These are phyloP conservation scores for Dioscorea alata DNA, from an alignment of 106 monocot genomes.

Conservation along the genomic window DNA sequence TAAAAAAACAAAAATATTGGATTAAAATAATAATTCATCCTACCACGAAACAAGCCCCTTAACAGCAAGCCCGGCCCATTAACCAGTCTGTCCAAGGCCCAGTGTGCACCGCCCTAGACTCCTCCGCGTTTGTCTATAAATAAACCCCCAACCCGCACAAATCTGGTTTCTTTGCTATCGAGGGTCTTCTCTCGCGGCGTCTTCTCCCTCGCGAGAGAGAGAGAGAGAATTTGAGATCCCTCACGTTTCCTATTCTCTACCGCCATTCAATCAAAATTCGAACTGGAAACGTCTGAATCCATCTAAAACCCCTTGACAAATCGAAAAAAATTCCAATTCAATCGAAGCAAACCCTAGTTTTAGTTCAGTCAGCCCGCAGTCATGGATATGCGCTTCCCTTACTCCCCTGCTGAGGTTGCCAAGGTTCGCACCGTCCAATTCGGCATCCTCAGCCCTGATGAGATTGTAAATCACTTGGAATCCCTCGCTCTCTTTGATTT, in stretches of 20 bases:
- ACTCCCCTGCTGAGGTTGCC: slow-evolving; percentile 91
- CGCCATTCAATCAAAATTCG: not conserved
- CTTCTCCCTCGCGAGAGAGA: not conserved
- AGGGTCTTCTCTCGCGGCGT: not conserved
- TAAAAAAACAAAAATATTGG: too few species aligned
- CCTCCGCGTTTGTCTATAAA: not conserved
- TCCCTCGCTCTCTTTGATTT: not conserved
- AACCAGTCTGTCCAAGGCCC: too few species aligned
- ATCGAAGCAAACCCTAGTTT: slow-evolving; percentile 17
- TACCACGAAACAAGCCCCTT: too few species aligned
- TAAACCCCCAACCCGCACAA: not conserved
- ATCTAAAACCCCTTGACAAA: too few species aligned
- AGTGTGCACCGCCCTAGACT: not conserved
- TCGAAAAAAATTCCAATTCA: too few species aligned
- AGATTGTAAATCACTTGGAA: slow-evolving; percentile 54
- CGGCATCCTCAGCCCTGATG: slow-evolving; percentile 94
- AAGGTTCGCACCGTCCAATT: slow-evolving; percentile 90
- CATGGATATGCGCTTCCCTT: slow-evolving; percentile 85
- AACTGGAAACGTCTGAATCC: too few species aligned
- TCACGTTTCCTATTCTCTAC: too few species aligned
- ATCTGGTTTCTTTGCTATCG: not conserved
- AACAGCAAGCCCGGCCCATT: too few species aligned
- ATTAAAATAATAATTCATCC: too few species aligned
- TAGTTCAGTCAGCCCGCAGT: not conserved
- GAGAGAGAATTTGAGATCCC: not conserved